Percentiles rank a stretch among this genome's conserved stretches.
Conservation (phyloP, 2,329 filamentous ascomycete species). For the Botryosphaeria dothidea region DNA sequence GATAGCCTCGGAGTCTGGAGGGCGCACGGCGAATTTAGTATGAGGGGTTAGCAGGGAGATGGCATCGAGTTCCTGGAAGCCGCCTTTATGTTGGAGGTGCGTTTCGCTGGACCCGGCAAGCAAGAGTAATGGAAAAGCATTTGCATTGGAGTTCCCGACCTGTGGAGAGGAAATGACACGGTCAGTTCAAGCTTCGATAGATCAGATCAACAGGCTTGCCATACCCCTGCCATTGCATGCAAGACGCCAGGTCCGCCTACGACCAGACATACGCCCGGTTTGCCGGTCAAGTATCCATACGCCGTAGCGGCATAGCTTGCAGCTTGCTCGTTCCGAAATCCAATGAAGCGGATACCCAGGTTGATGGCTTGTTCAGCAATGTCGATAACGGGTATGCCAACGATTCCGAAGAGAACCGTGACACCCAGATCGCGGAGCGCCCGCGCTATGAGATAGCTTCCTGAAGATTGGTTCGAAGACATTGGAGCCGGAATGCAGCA, state of each 20-base stretch:
- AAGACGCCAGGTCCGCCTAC: conserved; percentile 61
- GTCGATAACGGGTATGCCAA: conserved; percentile 58
- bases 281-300: conserved; percentile 60
- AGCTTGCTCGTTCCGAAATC: conserved; percentile 61
- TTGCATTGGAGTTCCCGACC: conserved; percentile 54
- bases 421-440: conserved; percentile 52
- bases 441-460: conserved; percentile 41
- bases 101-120: conserved; percentile 57
- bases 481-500: not conserved
- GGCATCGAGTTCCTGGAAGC: conserved; percentile 60
- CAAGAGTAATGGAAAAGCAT: conserved; percentile 57
- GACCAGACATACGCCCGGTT: conserved; percentile 58
- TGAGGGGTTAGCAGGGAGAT: conserved; percentile 55
- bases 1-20: conserved; percentile 47
- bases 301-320: conserved; percentile 59
- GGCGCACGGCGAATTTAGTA: conserved; percentile 52
- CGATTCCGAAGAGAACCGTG: conserved; percentile 54
- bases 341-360: conserved; percentile 59
- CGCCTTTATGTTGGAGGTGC: conserved; percentile 53
- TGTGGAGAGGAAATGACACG: not conserved
- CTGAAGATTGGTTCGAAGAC: not conserved
- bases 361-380: conserved; percentile 60
- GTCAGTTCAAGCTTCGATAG: too few relatives aligned
- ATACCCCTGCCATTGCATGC: conserved; percentile 58
- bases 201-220: conserved; percentile 25